Conservation (phyloP, 2,329 filamentous ascomycete genomes). For the Chaetomiaceae sp. region DNA sequence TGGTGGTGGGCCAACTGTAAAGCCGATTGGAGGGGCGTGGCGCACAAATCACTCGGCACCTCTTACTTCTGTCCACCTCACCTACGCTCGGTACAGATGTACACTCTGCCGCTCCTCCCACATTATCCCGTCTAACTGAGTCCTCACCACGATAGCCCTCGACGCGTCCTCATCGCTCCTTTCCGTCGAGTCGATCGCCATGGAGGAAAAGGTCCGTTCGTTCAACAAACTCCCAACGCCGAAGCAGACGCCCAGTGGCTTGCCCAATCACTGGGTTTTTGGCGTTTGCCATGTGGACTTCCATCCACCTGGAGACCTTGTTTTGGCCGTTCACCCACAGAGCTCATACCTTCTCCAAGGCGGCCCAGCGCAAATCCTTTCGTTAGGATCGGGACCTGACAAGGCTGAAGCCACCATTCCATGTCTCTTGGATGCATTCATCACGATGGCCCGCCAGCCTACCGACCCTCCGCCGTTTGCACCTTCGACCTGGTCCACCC, state of each 20-base stretch:
- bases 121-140: too few species aligned
- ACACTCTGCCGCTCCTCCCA: too few species aligned
- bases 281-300: slow-evolving; percentile 13
- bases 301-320: background rate
- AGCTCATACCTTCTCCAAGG: background rate
- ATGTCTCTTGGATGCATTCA: slow-evolving; percentile 8
- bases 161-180: too few species aligned
- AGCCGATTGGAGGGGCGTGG: too few species aligned
- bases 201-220: slow-evolving; percentile 1
- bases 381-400: slow-evolving; percentile 3
- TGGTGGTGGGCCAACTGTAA: too few species aligned
- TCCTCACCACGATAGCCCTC: too few species aligned
- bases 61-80: too few species aligned
- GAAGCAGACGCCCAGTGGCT: background rate
- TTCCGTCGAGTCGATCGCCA: too few species aligned
- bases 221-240: slow-evolving; percentile 12
- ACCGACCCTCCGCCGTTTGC: background rate
- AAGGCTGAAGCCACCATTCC: slow-evolving; percentile 10
- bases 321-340: slow-evolving; percentile 6
- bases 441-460: background rate
- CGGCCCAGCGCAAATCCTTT: slow-evolving; percentile 2
- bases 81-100: too few species aligned
- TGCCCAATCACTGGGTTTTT: slow-evolving; percentile 14
- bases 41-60: too few species aligned
- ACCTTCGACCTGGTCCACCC: slow-evolving; percentile 15